These are phyloP conservation scores for Pichia eremophila DNA, from an alignment of 805 yeast species.

Conservation along the genomic window DNA sequence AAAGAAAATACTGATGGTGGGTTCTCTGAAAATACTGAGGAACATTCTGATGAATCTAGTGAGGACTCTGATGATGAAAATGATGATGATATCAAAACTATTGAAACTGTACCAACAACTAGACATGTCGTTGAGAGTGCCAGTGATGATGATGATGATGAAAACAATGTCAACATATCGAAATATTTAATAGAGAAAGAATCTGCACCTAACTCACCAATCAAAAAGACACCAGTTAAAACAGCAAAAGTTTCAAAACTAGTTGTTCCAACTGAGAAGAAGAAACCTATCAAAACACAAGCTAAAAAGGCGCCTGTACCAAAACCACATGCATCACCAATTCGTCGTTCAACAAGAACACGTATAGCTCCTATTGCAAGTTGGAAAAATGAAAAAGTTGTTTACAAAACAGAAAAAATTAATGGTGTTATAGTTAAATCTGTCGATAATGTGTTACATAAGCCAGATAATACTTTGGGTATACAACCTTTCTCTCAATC, in stretches of 20 bases:
- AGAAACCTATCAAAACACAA: not conserved
- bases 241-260: not conserved
- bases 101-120: too few species aligned
- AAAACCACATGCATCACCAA: constrained; percentile 21
- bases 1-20: not conserved
- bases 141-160: not conserved
- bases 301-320: not conserved
- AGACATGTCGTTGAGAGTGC: not conserved
- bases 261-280: not conserved
- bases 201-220: not conserved
- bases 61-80: too few species aligned
- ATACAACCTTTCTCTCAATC: not conserved
- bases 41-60: too few species aligned
- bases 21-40: too few species aligned
- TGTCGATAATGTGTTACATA: constrained; percentile 49
- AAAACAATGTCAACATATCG: not conserved
- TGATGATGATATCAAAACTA: too few species aligned
- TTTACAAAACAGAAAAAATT: constrained; percentile 39
- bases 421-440: constrained; percentile 46
- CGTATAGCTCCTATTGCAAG: constrained; percentile 65
- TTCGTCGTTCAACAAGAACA: constrained; percentile 58
- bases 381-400: constrained; percentile 76
- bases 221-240: not conserved
- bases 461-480: constrained; percentile 24
- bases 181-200: not conserved